Evolutionary conservation across 202 grass and related monocot species (phyloP), one percentile per base, ranked within the genome.

Genomic region (Alloteropsis angusta): DNA sequence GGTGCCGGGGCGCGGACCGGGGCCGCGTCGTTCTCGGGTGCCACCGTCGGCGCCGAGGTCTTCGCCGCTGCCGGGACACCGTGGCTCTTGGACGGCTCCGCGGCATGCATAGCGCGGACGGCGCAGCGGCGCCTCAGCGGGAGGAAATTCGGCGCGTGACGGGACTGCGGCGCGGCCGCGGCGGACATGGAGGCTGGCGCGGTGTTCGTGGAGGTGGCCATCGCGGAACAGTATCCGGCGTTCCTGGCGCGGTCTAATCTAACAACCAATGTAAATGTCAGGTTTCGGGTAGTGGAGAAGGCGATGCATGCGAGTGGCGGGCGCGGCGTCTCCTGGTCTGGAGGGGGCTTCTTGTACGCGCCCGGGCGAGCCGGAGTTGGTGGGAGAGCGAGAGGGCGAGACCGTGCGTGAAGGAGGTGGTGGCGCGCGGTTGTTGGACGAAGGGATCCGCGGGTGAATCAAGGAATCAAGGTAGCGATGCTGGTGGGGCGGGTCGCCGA

Each of bases 71-170:
- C 71, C 18, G 72, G 56, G n/a, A 75, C 48, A 16, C 45, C 11
- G 59, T 21, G 4, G 34, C 56, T 48, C 72, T 82, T 85, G 3
- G 83, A 75, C 45, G 87, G 82, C 32, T 89, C 87, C 22, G 78
- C 87, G 6, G 87, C 87, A 77, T 85, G 83, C 46, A 85, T 58
- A 57, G 87, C 82, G 59, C 80, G 38, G 45, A 82, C 58, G n/a
- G 37, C 15, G 23, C 25, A 2, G 28, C 73, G 64, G n/a, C 77
- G 54, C 55, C 32, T 70, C 53, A 81, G 9, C 46, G 59, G 59
- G 16, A 87, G 58, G 19, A 83, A 66, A 23, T 54, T 1, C 11
- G 45, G 56, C 26, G 14, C 3, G 6, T 2, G 48, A 12, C 17
- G 30, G 19, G 80, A 2, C 43, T 79, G 75, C 0, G 72, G 22